Evolutionary conservation across 1,284 basidiomycete genomes (phyloP).

Genomic region (Sanghuangporus sanghuang): DNA sequence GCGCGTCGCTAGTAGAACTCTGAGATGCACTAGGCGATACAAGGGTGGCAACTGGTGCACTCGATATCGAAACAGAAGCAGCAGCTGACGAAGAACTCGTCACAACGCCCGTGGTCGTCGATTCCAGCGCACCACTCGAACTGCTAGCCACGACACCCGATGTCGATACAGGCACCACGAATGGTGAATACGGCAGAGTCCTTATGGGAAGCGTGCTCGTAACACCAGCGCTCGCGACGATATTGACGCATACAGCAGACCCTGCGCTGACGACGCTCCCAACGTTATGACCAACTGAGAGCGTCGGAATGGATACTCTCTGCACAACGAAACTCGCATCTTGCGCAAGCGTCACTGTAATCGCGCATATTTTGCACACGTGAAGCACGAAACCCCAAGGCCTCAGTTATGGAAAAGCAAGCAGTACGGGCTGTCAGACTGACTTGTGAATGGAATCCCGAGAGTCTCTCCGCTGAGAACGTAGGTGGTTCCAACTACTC

Average conservation of each 20-base stretch:
- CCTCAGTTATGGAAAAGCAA: not conserved
- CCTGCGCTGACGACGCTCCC: conserved; percentile 1
- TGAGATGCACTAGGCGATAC: too few relatives aligned
- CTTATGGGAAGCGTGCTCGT: not conserved
- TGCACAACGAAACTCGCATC: conserved; percentile 3
- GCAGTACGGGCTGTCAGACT: not conserved
- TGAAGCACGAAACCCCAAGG: not conserved
- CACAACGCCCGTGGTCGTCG: not conserved
- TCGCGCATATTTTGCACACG: too few relatives aligned
- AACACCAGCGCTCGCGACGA: not conserved
- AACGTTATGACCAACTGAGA: not conserved
- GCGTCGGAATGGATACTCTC: conserved; percentile 9
- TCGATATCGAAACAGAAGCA: too few relatives aligned
- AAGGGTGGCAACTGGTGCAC: too few relatives aligned
- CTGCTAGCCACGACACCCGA: not conserved
- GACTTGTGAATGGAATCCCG: conserved; percentile 13
- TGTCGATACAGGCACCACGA: not conserved
- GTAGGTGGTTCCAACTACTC: conserved; percentile 11
- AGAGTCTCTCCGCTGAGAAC: conserved; percentile 10
- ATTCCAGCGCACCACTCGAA: not conserved
- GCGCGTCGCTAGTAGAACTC: too few relatives aligned
- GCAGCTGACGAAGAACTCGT: too few relatives aligned
- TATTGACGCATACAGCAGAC: conserved; percentile 3
- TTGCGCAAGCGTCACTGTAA: conserved; percentile 11
- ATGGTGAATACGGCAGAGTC: conserved; percentile 9